Conservation (phyloP, 768 basidiomycete genomes). For the Lactarius deliciosus region DNA sequence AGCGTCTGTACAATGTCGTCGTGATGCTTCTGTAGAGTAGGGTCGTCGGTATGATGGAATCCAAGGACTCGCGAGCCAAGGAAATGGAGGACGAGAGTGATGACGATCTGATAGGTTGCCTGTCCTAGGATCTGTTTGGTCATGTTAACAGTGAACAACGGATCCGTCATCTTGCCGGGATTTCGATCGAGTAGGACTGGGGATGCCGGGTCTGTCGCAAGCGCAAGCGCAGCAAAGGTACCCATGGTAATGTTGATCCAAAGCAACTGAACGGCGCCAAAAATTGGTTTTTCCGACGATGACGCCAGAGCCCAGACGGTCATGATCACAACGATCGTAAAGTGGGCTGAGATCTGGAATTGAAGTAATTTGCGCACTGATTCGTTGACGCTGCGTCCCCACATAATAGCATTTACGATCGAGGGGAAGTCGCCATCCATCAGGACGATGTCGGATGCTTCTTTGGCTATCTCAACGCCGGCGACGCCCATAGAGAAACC, state of each 20-base stretch:
- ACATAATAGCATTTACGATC: slow-evolving; percentile 96
- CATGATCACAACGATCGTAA: slow-evolving; percentile 92
- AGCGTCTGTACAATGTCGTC: slow-evolving; percentile 68
- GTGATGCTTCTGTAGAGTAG: slow-evolving; percentile 37
- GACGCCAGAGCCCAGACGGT: slow-evolving; percentile 89
- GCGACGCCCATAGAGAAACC: slow-evolving; percentile 97
- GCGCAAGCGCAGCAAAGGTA: slow-evolving; percentile 94
- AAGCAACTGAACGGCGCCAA: slow-evolving; percentile 94
- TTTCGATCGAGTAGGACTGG: slow-evolving; percentile 78
- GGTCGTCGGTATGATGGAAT: slow-evolving; percentile 40
- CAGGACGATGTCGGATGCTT: slow-evolving; percentile 97
- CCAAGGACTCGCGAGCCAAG: slow-evolving; percentile 71
- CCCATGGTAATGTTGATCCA: slow-evolving; percentile 99
- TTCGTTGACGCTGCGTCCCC: slow-evolving; percentile 99
- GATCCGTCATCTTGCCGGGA: slow-evolving; percentile 85
- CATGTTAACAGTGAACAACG: slow-evolving; percentile 91
- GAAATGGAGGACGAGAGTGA: slow-evolving; percentile 91
- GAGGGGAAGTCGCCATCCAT: slow-evolving; percentile 98
- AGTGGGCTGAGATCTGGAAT: slow-evolving; percentile 92
- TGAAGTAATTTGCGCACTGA: slow-evolving; percentile 96
- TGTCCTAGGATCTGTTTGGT: slow-evolving; percentile 94
- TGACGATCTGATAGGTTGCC: slow-evolving; percentile 77
- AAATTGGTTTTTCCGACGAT: slow-evolving; percentile 69
- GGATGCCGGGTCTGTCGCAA: slow-evolving; percentile 94
- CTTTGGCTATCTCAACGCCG: slow-evolving; percentile 98